These are phyloP conservation scores for Choricystis sp. DNA, from an alignment of 139 green algal species.

Conservation along the genomic window DNA sequence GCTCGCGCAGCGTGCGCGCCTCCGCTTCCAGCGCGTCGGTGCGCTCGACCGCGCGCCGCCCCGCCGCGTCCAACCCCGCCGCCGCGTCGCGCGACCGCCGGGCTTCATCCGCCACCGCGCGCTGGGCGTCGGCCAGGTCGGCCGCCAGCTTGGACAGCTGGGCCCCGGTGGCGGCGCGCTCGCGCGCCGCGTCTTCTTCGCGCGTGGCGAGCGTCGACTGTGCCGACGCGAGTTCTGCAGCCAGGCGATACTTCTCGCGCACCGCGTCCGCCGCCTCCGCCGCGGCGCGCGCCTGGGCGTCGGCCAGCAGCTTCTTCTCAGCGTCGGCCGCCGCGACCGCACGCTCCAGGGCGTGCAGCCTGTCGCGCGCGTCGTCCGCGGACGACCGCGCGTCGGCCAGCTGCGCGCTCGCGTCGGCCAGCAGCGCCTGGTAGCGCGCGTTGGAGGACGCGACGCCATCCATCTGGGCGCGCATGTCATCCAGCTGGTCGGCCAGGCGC, in stretches of 20 bases:
- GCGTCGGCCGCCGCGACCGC: constrained; percentile 9
- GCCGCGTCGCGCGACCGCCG: constrained; percentile 83
- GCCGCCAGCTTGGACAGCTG: not conserved
- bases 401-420: constrained; percentile 20
- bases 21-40: not conserved
- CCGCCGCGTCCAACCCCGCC: not conserved
- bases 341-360: not conserved
- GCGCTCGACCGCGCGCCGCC: not conserved
- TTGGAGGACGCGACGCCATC: constrained; percentile 15
- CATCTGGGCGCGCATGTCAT: constrained; percentile 11
- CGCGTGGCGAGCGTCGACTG: constrained; percentile 5
- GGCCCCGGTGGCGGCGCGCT: not conserved
- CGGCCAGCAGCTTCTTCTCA: constrained; percentile 22
- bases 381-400: constrained; percentile 11
- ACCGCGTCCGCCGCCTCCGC: constrained; percentile 8
- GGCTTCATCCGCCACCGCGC: constrained; percentile 54
- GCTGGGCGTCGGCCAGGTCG: constrained; percentile 48
- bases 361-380: constrained; percentile 15
- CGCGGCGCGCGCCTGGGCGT: constrained; percentile 14
- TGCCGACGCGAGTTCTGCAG: constrained; percentile 20
- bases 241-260: constrained; percentile 25
- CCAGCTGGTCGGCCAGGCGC: constrained; percentile 10
- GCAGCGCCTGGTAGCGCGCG: constrained; percentile 20
- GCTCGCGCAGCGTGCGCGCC: constrained; percentile 9
- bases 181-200: constrained; percentile 3